Conservation (phyloP, 176 grass and related monocot species). For the Oryza rufipogon region DNA sequence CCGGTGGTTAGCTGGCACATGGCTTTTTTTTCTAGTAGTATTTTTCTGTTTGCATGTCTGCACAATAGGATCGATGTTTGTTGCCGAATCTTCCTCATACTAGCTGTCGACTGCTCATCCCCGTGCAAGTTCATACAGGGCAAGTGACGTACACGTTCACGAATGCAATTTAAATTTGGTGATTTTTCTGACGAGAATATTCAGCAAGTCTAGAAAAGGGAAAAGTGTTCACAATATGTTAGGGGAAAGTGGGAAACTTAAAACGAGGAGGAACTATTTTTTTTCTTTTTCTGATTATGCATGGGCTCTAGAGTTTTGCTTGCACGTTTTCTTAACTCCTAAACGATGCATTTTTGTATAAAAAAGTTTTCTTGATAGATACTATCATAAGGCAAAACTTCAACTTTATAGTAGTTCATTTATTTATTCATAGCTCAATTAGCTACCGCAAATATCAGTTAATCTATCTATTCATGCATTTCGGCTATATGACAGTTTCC, state of each 20-base stretch:
- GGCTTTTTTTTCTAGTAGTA: background rate
- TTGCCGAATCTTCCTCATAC: background rate
- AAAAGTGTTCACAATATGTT: background rate
- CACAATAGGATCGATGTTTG: background rate
- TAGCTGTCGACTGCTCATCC: background rate
- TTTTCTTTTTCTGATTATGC: too few relatives aligned
- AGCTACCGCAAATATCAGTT: too few relatives aligned
- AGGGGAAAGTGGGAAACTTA: background rate
- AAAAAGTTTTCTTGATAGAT: too few relatives aligned
- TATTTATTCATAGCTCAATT: too few relatives aligned
- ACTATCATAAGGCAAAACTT: too few relatives aligned
- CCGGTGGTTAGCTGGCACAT: background rate
- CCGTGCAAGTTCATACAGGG: background rate
- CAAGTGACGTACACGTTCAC: slow-evolving; percentile 12
- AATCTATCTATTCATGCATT: too few relatives aligned
- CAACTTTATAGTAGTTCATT: too few relatives aligned
- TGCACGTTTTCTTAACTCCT: too few relatives aligned
- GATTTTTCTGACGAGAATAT: background rate
- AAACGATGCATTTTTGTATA: too few relatives aligned
- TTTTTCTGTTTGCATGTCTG: slow-evolving; percentile 12
- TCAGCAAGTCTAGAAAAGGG: background rate
- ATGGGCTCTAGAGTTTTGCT: too few relatives aligned
- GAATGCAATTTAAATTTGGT: background rate
- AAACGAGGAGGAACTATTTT: too few relatives aligned
- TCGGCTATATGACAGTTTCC: background rate